Conservation (phyloP, 495 filamentous ascomycete genomes). For the Penicillium steckii region DNA sequence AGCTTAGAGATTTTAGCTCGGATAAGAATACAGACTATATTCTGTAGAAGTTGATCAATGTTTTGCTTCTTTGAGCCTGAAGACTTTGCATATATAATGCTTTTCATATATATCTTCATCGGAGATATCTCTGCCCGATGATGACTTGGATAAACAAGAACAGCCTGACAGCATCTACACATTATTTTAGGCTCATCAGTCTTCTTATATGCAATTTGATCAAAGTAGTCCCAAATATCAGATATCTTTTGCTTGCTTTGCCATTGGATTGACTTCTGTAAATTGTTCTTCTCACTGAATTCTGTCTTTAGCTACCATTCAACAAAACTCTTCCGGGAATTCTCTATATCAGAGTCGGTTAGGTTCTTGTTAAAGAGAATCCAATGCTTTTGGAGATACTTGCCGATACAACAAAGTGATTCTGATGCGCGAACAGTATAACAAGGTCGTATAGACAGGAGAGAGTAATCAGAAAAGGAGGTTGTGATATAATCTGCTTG, state of each 20-base stretch:
- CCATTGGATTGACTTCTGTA: background rate
- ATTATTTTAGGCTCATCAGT: conserved; percentile 13
- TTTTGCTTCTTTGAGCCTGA: background rate
- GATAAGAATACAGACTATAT: too few species aligned
- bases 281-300: background rate
- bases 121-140: background rate
- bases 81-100: too few species aligned
- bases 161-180: conserved; percentile 1
- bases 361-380: background rate
- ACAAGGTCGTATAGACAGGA: background rate
- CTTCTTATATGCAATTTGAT: conserved; percentile 9
- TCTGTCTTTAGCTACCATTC: background rate
- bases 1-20: background rate
- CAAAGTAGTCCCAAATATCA: background rate
- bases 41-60: background rate
- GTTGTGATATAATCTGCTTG: too few species aligned
- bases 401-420: background rate
- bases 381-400: background rate
- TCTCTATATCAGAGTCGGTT: background rate
- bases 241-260: background rate
- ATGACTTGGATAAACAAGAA: conserved; percentile 2
- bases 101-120: background rate
- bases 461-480: background rate
- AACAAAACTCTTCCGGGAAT: background rate
- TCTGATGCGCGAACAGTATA: background rate